phyloP scores from a whole-genome alignment of 257 asterid species.

The Nicotiana benthamiana region DNA sequence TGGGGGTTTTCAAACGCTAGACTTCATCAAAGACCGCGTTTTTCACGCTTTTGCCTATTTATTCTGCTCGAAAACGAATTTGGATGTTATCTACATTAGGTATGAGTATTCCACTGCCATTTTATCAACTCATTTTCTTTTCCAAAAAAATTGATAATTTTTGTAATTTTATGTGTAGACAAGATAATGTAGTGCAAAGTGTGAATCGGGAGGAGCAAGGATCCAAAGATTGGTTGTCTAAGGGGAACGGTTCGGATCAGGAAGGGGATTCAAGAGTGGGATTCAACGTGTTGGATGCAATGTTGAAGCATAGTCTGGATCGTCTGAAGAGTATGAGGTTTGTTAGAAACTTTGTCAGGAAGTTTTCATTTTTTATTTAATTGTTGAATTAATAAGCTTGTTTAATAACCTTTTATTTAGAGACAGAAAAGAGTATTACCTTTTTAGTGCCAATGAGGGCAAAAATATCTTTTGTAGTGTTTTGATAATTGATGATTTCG shows the following conservation, averaged over 20 bases:
- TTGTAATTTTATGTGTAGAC: slow-evolving; percentile 1
- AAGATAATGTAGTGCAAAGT: slow-evolving; percentile 11
- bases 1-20: slow-evolving; percentile 52
- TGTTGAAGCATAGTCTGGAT: slow-evolving; percentile 65
- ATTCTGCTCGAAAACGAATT: slow-evolving; percentile 21
- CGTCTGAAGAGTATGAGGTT: slow-evolving; percentile 73
- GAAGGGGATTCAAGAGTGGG: slow-evolving; percentile 42
- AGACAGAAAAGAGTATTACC: not conserved
- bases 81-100: slow-evolving; percentile 25
- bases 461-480: not conserved
- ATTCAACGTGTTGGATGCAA: slow-evolving; percentile 63
- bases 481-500: not conserved
- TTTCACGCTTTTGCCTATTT: slow-evolving; percentile 25
- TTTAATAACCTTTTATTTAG: too few relatives aligned
- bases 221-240: slow-evolving; percentile 1
- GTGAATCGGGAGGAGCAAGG: slow-evolving; percentile 16
- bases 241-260: slow-evolving; percentile 30
- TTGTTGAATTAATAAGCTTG: not conserved
- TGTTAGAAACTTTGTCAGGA: not conserved
- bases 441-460: not conserved
- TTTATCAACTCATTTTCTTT: not conserved
- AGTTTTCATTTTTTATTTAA: not conserved
- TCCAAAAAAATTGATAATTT: not conserved
- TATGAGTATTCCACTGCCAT: too few relatives aligned
- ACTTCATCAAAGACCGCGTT: slow-evolving; percentile 46